A percentile compares a stretch with the other conserved stretches of the same genome.
Conservation (phyloP, 176 grass and related monocot species). For the Hordeum marinum region DNA sequence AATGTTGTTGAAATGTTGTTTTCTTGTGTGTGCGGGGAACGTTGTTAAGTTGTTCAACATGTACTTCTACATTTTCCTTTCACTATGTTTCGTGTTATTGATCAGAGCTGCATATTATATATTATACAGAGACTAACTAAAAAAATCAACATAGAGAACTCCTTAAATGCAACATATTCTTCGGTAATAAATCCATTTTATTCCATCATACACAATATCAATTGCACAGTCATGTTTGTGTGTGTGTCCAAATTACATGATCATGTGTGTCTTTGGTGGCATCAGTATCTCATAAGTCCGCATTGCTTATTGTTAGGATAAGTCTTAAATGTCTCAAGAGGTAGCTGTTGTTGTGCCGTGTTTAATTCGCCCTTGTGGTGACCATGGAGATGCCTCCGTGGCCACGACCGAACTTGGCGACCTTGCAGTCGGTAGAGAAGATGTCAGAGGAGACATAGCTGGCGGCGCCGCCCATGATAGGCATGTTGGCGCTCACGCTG, state of each 20-base stretch:
- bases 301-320: too few species aligned
- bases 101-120: too few species aligned
- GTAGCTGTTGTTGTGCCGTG: too few species aligned
- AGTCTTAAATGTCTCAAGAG: too few species aligned
- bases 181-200: background rate
- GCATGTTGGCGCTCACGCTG: constrained; percentile 46
- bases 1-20: too few species aligned
- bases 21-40: too few species aligned
- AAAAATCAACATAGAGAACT: background rate
- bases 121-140: too few species aligned
- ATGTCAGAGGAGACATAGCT: constrained; percentile 29
- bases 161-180: background rate
- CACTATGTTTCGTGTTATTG: too few species aligned
- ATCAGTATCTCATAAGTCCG: too few species aligned
- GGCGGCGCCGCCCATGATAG: constrained; percentile 42
- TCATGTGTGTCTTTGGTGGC: background rate
- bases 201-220: background rate
- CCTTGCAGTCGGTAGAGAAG: constrained; percentile 54
- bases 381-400: background rate
- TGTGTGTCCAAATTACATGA: background rate
- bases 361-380: background rate
- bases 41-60: too few species aligned
- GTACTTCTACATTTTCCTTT: too few species aligned
- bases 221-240: background rate
- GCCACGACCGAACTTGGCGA: constrained; percentile 13